Base-by-base conservation (phyloP, 139 green algal species). In the Closterium sp. region DNA sequence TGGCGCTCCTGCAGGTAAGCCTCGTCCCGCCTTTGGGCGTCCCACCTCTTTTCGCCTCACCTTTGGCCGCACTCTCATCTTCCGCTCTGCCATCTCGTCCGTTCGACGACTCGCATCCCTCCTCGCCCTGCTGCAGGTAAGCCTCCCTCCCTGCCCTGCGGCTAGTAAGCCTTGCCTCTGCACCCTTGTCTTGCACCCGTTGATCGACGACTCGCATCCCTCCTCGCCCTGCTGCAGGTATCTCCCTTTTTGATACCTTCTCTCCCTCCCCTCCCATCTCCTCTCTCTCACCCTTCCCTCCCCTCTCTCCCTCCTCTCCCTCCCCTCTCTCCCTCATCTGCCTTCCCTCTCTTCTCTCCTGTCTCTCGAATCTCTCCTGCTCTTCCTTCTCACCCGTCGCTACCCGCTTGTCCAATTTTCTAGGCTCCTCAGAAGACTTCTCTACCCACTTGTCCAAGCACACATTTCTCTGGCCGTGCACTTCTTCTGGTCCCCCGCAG, bases 61-160 rank as follows among this genome's bases (percentile, higher is more conserved):
- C 23, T 8, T 8, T 32, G 97, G 97, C 33, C 95, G 96, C 33
- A 98, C 97, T 2, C 94, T 99, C 30, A 95, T 99, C 31, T 99
- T 99, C 94, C 96, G 97, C 35, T 99, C 99, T 90, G 97, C 97
- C 34, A 96, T 98, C 85, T 96, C 94, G 16, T 89, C 95, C 21
- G 91, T 96, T 34, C 95, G 97, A 2, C 96, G 97, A 2, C 87
- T 98, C 34, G 95, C 93, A 0, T 97, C 97, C 0, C 91, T 99
- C 31, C 96, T 99, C 16, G 95, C 96, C 92, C 81, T 96, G 69
- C 96, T 99, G 86, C 95, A 95, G 19, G 7, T 93, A n/a, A n/a
- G n/a, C 94, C 96, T 97, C 35, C 99, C 99, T 90, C 96, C 97
- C 33, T 96, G 98, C 85, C 96, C 94, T 21, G 90, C n/a, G n/a